Evolutionary conservation across 495 filamentous ascomycete species (phyloP).

Genomic region (Mycothermus thermophilus): DNA sequence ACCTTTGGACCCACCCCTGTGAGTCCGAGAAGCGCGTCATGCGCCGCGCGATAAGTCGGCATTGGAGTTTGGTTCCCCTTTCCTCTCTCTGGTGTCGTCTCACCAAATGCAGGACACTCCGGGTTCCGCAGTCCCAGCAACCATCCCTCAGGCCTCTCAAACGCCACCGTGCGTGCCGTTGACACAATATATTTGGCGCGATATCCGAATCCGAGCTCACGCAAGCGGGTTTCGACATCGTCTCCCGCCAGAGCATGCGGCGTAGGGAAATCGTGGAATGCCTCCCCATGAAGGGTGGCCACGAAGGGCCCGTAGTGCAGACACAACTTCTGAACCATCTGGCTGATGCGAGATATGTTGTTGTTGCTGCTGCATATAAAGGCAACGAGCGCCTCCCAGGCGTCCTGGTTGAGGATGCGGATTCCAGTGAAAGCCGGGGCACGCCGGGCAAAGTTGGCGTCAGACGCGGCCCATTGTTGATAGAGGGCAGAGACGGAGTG

Average conservation of each 20-base stretch:
- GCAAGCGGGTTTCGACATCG: constrained; percentile 62
- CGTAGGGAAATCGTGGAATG: constrained; percentile 78
- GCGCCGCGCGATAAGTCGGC: constrained; percentile 56
- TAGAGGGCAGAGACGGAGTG: constrained; percentile 65
- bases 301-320: constrained; percentile 67
- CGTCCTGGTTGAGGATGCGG: constrained; percentile 86
- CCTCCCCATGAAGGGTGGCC: constrained; percentile 49
- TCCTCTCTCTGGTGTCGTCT: not conserved
- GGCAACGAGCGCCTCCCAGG: constrained; percentile 85
- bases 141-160: constrained; percentile 58
- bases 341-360: constrained; percentile 85
- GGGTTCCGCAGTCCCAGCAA: constrained; percentile 62
- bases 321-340: constrained; percentile 94
- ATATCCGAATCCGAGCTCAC: constrained; percentile 85
- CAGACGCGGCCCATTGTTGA: constrained; percentile 68
- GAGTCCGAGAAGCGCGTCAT: constrained; percentile 62
- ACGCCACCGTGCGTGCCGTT: constrained; percentile 62
- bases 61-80: not conserved
- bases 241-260: constrained; percentile 55
- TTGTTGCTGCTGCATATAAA: constrained; percentile 99
- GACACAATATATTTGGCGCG: constrained; percentile 80
- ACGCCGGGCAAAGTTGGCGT: constrained; percentile 80
- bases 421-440: constrained; percentile 82
- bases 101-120: constrained; percentile 44
- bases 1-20: constrained; percentile 93